Conservation (phyloP, 2,329 filamentous ascomycete genomes). For the Xylariaceae sp. region DNA sequence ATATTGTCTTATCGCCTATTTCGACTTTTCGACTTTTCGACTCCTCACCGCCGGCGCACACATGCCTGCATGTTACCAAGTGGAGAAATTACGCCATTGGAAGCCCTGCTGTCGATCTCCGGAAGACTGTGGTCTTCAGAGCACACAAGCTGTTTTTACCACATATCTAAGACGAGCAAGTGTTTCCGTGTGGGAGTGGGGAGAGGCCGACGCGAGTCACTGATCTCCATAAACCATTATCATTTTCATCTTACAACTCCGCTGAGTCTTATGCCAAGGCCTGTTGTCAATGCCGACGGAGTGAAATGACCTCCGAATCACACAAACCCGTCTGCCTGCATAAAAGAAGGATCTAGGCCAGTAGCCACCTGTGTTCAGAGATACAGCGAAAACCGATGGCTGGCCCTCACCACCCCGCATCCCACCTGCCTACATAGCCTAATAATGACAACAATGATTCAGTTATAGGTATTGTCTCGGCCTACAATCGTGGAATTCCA, state of each 20-base stretch:
- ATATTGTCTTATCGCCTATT: constrained; percentile 26
- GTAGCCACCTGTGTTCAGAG: constrained; percentile 6
- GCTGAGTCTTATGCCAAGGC: neutral
- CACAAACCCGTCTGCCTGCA: constrained; percentile 14
- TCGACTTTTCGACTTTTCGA: constrained; percentile 11
- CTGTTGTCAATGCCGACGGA: neutral
- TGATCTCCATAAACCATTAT: neutral
- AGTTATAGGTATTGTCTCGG: neutral
- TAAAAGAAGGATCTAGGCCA: constrained; percentile 16
- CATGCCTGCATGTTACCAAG: neutral
- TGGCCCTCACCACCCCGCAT: neutral
- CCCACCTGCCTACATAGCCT: neutral
- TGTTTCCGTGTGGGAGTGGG: neutral
- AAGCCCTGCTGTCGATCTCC: neutral
- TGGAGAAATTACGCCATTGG: neutral
- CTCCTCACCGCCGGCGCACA: constrained; percentile 22
- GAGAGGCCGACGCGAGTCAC: neutral
- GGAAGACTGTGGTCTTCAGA: neutral
- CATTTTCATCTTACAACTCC: neutral
- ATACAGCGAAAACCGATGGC: constrained; percentile 2
- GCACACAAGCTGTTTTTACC: neutral
- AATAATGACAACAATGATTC: neutral
- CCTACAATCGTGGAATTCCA: neutral
- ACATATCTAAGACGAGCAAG: neutral
- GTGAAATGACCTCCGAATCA: neutral